Base-by-base conservation (phyloP, 805 yeast genomes). In the Myxozyma udenii region DNA sequence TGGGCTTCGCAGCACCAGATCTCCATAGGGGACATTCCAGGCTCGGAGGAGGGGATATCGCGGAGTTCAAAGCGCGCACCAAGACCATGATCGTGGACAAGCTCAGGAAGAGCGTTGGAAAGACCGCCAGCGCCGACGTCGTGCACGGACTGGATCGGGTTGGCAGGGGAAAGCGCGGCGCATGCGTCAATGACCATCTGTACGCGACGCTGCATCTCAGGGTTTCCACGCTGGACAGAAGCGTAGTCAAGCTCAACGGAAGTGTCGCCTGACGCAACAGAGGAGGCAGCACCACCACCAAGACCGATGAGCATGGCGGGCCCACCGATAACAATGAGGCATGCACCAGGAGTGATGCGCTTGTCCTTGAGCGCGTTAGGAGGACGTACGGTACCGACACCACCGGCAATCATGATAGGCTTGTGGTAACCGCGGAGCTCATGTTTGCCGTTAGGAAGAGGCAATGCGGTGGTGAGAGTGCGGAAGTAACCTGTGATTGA, bases 91-190 rank as follows among this genome's bases (percentile, higher is more conserved):
- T 93, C 99, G 66, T 93, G 97, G 23, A 93, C 98, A 60, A 93
- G 78, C 73, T 93, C 99, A 7, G 99, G 97, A 62, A 93, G 75
- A 6, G 98, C 99, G 65, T 93, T 93, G 19, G 97, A 89, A 60
- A 93, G 75, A 44, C 99, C 99, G 70, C 99, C 99, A 44, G 99
- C 99, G 71, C 99, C 99, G 41, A 93, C 98, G 72, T 93, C 99
- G 69, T 93, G 99, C 63, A 93, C 86, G 35, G 95, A 89, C 71
- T 90, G 93, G 60, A 93, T 87, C 46, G 98, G 98, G 64, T 78
- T 81, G 28, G 61, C 59, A 53, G 74, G 77, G 45, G 95, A 96
- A 47, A 87, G 74, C 2, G 96, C 83, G 39, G 83, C 83, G 78
- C 99, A 93, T 16, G 95, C 82, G 69, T 91, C 95, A 60, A 93